Evolutionary conservation across 108 stramenopile species (phyloP).

Genomic region (Cyclostephanos invisitatus): DNA sequence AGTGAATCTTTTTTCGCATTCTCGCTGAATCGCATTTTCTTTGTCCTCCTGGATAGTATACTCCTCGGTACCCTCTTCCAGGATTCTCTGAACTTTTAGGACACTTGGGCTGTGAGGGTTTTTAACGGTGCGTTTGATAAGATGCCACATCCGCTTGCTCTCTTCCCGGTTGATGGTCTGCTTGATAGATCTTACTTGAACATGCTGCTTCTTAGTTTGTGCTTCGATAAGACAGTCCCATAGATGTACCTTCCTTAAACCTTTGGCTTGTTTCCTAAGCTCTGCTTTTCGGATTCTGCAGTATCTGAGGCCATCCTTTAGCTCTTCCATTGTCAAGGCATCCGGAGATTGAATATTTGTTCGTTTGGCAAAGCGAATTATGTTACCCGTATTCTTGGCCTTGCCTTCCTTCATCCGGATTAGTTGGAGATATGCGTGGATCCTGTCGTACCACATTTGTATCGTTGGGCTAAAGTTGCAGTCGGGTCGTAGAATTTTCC

Average conservation of each 20-base stretch:
- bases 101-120: neutral
- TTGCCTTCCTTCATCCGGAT: neutral
- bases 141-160: neutral
- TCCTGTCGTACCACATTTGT: neutral
- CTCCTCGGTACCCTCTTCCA: too few species aligned
- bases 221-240: neutral
- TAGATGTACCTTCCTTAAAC: neutral
- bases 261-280: neutral
- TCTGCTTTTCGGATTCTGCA: neutral
- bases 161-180: neutral
- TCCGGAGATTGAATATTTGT: neutral
- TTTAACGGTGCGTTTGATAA: neutral
- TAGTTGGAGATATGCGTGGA: neutral
- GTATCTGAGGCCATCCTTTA: neutral
- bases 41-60: too few species aligned
- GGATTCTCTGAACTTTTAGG: neutral
- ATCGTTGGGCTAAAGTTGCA: neutral
- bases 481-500: neutral
- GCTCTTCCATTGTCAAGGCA: neutral
- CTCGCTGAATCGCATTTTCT: too few species aligned
- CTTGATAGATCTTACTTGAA: neutral
- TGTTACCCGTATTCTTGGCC: neutral
- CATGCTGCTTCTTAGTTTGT: neutral
- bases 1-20: too few species aligned
- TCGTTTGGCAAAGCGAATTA: neutral